These are phyloP conservation scores for Solanum acaule DNA, from an alignment of 257 asterid genomes.

Conservation along the genomic window DNA sequence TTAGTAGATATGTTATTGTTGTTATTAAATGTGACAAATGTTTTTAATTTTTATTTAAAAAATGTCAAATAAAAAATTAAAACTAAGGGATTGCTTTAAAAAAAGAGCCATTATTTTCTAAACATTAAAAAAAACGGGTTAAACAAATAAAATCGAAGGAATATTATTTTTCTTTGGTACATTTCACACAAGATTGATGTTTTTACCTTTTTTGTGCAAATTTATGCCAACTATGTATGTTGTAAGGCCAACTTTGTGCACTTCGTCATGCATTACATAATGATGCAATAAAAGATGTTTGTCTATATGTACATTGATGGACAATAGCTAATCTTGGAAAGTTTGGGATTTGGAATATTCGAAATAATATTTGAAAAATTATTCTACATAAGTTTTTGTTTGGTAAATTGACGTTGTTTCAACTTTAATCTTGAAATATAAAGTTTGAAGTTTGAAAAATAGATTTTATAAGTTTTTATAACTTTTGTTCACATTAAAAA, in stretches of 20 bases:
- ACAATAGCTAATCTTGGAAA: not conserved
- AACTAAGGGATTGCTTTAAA: too few species aligned
- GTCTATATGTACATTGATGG: not conserved
- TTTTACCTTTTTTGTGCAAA: not conserved
- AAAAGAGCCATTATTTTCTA: too few species aligned
- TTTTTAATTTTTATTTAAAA: too few species aligned
- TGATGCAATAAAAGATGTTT: not conserved
- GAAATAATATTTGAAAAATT: not conserved
- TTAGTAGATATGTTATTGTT: too few species aligned
- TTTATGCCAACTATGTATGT: not conserved
- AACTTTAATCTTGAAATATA: not conserved
- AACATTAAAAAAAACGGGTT: too few species aligned
- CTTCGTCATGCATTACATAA: not conserved
- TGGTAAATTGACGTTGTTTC: not conserved
- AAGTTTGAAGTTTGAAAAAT: not conserved
- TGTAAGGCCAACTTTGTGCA: not conserved
- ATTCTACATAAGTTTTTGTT: not conserved
- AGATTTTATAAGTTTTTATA: not conserved
- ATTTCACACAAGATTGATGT: not conserved
- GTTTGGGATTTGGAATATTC: not conserved
- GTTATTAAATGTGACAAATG: not conserved
- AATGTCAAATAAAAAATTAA: too few species aligned
- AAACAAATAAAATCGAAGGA: not conserved
- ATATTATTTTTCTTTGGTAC: not conserved
- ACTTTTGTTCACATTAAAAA: not conserved